Conservation (phyloP, 1,284 basidiomycete species). For the Ustilago loliicola region DNA sequence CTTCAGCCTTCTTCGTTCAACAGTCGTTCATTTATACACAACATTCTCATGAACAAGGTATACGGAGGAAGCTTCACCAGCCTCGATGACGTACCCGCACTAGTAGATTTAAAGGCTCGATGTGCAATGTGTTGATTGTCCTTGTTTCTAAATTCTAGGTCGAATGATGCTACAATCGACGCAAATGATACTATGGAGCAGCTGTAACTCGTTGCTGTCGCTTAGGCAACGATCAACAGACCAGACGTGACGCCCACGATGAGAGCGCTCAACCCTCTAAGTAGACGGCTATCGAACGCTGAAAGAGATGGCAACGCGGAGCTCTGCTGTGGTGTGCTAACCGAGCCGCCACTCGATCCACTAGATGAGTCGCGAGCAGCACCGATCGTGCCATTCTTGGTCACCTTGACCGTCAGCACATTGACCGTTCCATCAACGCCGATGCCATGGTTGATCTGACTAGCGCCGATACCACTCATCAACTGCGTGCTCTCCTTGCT, state of each 20-base stretch:
- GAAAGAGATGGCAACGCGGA: neutral
- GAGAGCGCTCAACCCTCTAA: neutral
- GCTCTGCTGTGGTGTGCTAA: conserved; percentile 28
- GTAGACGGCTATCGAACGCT: neutral
- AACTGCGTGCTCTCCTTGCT: conserved; percentile 40
- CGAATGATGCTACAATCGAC: neutral
- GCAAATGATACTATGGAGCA: neutral
- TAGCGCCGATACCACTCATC: conserved; percentile 37
- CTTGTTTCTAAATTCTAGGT: neutral
- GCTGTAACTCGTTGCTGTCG: neutral
- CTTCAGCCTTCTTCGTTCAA: neutral
- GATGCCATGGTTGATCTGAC: conserved; percentile 66
- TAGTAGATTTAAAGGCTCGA: too few relatives aligned
- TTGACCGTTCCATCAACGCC: conserved; percentile 59
- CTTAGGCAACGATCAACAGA: conserved; percentile 5
- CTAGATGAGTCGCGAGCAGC: conserved; percentile 10
- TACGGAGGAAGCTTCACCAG: too few relatives aligned
- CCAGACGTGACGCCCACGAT: conserved; percentile 14
- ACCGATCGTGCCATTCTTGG: conserved; percentile 57
- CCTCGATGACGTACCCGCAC: too few relatives aligned
- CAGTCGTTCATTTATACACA: neutral
- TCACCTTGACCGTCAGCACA: conserved; percentile 61
- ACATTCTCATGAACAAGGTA: too few relatives aligned
- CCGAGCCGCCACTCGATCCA: conserved; percentile 16
- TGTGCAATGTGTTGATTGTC: neutral